Percentiles rank a stretch among this genome's conserved stretches.
These are phyloP conservation scores for Ceratocystis albifundus DNA, from an alignment of 2,329 filamentous ascomycete species.

Conservation along the genomic window DNA sequence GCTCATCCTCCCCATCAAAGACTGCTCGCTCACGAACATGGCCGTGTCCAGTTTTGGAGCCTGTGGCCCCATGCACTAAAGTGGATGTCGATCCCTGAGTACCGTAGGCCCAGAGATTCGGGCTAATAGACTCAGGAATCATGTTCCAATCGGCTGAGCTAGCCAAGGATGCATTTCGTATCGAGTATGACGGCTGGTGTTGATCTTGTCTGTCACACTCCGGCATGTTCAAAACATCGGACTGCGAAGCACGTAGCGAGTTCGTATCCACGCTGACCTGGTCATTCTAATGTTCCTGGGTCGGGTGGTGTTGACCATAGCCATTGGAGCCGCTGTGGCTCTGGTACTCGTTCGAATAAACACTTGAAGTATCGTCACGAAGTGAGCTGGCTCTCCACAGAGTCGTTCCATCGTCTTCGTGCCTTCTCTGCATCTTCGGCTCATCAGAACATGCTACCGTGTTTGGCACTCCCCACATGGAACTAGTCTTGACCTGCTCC, in stretches of 20 bases:
- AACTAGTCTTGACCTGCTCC: conserved; percentile 7
- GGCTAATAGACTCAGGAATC: conserved; percentile 20
- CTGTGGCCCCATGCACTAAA: not conserved
- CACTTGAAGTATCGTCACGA: conserved; percentile 14
- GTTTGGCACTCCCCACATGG: not conserved
- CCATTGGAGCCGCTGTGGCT: not conserved
- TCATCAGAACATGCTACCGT: not conserved
- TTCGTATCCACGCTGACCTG: not conserved
- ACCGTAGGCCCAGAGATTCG: conserved; percentile 16
- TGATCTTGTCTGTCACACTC: not conserved
- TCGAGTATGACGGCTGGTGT: not conserved
- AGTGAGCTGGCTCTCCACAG: conserved; percentile 15
- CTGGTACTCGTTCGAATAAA: conserved; percentile 17
- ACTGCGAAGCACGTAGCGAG: not conserved
- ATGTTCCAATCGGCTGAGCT: conserved; percentile 23
- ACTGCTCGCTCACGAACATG: conserved; percentile 20
- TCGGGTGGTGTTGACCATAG: conserved; percentile 8
- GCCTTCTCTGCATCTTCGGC: not conserved
- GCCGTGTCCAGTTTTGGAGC: conserved; percentile 3
- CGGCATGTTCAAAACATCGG: not conserved
- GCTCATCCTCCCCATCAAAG: conserved; percentile 14
- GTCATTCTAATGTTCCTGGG: conserved; percentile 14
- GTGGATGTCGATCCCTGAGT: not conserved
- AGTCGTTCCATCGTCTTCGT: conserved; percentile 5
- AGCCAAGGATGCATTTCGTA: conserved; percentile 11